A percentile compares a stretch with the other conserved stretches of the same genome.
Evolutionary conservation across 768 basidiomycete species (phyloP).

Genomic region (Mrakia frigida): DNA sequence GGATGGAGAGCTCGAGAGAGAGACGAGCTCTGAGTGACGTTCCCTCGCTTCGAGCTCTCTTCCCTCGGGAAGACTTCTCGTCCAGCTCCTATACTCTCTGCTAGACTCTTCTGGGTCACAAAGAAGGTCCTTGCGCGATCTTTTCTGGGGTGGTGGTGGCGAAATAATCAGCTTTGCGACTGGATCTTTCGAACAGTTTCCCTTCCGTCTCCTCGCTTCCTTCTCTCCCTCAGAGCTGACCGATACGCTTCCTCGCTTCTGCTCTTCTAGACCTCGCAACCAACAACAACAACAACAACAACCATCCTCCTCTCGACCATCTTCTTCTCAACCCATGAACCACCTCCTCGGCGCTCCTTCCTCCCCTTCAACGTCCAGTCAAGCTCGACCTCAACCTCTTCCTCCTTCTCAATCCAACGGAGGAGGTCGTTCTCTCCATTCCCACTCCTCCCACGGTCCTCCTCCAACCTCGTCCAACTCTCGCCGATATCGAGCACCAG

Average conservation of each 20-base stretch:
- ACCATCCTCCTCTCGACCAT: not conserved
- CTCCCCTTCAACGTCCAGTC: not conserved
- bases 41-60: too few relatives aligned
- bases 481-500: not conserved
- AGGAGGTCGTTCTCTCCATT: conserved; percentile 3
- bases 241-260: not conserved
- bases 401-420: not conserved
- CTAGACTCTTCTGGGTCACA: too few relatives aligned
- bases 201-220: not conserved
- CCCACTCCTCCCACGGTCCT: conserved; percentile 13
- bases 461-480: not conserved
- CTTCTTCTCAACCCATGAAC: not conserved
- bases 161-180: too few relatives aligned
- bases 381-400: not conserved
- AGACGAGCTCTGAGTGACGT: too few relatives aligned
- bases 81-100: too few relatives aligned
- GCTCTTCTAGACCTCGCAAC: not conserved
- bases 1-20: too few relatives aligned
- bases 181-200: not conserved
- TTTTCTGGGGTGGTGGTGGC: not conserved
- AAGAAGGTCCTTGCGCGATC: not conserved
- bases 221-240: not conserved
- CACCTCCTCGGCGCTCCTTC: not conserved
- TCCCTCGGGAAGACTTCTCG: too few relatives aligned
- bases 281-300: conserved; percentile 6